Conservation (phyloP, 2,329 filamentous ascomycete genomes). For the Arthrinium phaeospermum region DNA sequence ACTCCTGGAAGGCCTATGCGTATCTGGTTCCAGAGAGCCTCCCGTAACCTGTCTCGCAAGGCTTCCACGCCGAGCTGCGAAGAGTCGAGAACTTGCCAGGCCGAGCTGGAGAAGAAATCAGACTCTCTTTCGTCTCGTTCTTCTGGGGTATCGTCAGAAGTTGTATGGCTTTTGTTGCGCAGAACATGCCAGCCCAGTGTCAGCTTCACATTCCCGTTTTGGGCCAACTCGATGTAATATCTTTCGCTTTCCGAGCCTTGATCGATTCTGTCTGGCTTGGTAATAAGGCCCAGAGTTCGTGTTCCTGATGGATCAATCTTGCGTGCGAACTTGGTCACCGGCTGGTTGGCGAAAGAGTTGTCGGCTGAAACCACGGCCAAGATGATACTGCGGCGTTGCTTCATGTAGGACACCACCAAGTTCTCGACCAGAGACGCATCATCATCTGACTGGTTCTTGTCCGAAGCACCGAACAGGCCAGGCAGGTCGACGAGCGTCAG, state of each 20-base stretch:
- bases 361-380: constrained; percentile 57
- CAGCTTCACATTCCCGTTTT: constrained; percentile 38
- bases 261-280: constrained; percentile 56
- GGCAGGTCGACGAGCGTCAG: constrained; percentile 65
- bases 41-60: constrained; percentile 47
- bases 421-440: constrained; percentile 50
- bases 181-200: constrained; percentile 41
- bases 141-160: constrained; percentile 31
- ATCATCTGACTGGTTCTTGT: constrained; percentile 49
- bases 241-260: constrained; percentile 46
- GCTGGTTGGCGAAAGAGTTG: constrained; percentile 59
- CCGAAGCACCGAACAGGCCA: constrained; percentile 51
- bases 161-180: constrained; percentile 48
- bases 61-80: constrained; percentile 43
- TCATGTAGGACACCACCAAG: constrained; percentile 59
- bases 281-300: constrained; percentile 63
- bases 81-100: constrained; percentile 32
- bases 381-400: constrained; percentile 56
- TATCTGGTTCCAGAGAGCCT: constrained; percentile 44
- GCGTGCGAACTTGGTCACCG: constrained; percentile 48
- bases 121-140: constrained; percentile 41
- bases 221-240: constrained; percentile 42
- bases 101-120: constrained; percentile 39
- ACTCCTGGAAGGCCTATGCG: constrained; percentile 39
- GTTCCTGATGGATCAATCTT: constrained; percentile 36